Evolutionary conservation across 2,329 filamentous ascomycete species (phyloP), one percentile per base, ranked within the genome.

Genomic region (Fusarium nisikadoi): DNA sequence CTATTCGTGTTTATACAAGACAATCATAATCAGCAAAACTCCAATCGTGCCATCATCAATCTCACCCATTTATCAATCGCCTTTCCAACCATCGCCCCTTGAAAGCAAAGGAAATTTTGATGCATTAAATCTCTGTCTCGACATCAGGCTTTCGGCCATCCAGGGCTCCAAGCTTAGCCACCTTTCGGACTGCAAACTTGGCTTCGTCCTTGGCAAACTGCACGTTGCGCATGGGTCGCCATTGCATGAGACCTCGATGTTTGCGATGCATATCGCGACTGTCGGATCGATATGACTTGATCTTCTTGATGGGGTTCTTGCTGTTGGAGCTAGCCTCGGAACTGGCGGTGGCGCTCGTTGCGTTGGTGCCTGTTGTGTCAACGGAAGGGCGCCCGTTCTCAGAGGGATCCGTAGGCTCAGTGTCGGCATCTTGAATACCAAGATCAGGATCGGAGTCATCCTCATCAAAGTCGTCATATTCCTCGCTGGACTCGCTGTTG

Each of bases 211-310:
- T 97, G 46, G 92, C 95, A 80, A 98, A 98, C 73, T 91, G 90
- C 27, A 90, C 86, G 79, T 97, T 97, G 43, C 95, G 87, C 79
- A 95, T 93, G 0, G 95, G 95, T 78, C 91, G 93, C 94, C 95
- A 98, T 81, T 98, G 95, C 94, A 98, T 97, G 79, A 97, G 77
- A 0, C 95, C 95, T 16, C 95, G 88, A 75, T 98, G 94, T 83
- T 95, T 94, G 2, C 95, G 89, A 80, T 95, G 92, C 79, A 98
- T 86, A 49, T 93, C 90, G 70, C 92, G 90, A 78, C 91, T 94
- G 70, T 90, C 87, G 62, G 86, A 85, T 75, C 90, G 90, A 79
- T 92, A 90, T 27, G 91, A 87, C 79, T 90, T 90, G 78, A 87
- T 85, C 73, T 87, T 84, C 73, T 85, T 85, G 66, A 89, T 81